A percentile compares a stretch with the other conserved stretches of the same genome.
Evolutionary conservation across 2,329 filamentous ascomycete genomes (phyloP).

Genomic region (Colletotrichum spinosum): DNA sequence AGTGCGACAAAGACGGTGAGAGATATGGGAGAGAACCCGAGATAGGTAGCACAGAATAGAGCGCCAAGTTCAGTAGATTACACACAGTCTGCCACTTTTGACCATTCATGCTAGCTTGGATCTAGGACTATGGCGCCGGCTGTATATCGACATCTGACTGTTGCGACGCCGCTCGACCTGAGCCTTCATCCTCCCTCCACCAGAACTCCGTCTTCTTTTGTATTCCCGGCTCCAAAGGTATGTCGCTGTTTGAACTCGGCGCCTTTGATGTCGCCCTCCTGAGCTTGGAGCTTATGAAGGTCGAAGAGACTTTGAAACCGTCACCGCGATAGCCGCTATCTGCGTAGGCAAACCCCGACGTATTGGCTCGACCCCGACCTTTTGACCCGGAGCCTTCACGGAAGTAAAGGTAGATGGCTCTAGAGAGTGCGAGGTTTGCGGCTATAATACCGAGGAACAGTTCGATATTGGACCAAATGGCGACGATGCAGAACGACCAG

Average conservation of each 20-base stretch:
- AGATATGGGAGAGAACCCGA: no score
- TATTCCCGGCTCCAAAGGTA: conserved; percentile 37
- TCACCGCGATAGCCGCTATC: conserved; percentile 17
- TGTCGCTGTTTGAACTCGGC: neutral
- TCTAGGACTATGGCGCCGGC: no score
- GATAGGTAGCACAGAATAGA: no score
- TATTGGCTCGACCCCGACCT: conserved; percentile 3
- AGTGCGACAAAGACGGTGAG: no score
- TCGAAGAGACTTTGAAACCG: conserved; percentile 5
- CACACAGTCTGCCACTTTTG: no score
- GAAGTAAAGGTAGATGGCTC: conserved; percentile 40
- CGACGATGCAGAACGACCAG: conserved; percentile 46
- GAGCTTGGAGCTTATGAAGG: conserved; percentile 6
- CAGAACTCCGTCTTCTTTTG: conserved; percentile 39
- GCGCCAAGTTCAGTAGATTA: no score
- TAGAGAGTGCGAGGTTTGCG: conserved; percentile 44
- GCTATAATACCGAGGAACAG: conserved; percentile 50
- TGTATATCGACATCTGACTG: no score
- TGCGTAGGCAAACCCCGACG: conserved; percentile 15
- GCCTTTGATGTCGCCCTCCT: neutral
- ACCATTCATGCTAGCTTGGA: no score
- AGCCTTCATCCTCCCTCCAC: conserved; percentile 27
- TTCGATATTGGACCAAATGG: conserved; percentile 53
- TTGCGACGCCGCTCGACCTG: no score
- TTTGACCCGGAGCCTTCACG: neutral